Evolutionary conservation across 179 eudicot species (phyloP).

Genomic region (Gypsophila paniculata): DNA sequence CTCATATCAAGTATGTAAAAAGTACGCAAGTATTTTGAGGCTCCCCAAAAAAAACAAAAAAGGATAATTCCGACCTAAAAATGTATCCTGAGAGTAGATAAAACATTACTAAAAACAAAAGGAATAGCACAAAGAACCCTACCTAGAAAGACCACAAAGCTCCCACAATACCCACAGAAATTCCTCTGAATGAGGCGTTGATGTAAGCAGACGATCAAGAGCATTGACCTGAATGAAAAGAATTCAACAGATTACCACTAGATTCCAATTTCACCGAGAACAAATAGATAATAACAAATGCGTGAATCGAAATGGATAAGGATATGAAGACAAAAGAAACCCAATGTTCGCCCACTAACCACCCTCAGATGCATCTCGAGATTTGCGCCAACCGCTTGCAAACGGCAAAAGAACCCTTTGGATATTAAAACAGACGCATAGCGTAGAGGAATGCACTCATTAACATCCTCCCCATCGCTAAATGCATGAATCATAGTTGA

Average conservation of each 20-base stretch:
- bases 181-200: constrained; percentile 62
- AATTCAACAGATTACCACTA: constrained; percentile 12
- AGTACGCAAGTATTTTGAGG: neutral
- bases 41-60: neutral
- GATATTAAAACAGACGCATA: constrained; percentile 70
- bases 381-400: constrained; percentile 64
- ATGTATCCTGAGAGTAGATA: constrained; percentile 1
- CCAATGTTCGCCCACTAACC: constrained; percentile 43
- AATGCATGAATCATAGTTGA: constrained; percentile 62
- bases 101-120: neutral
- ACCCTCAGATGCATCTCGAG: constrained; percentile 84
- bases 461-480: constrained; percentile 47
- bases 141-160: constrained; percentile 91
- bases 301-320: constrained; percentile 10
- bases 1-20: neutral
- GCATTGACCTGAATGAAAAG: constrained; percentile 55
- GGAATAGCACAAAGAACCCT: constrained; percentile 19
- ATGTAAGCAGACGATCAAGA: constrained; percentile 63
- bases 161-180: constrained; percentile 88
- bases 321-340: neutral
- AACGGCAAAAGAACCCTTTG: constrained; percentile 70
- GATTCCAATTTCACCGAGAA: neutral
- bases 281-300: constrained; percentile 10
- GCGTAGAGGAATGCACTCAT: constrained; percentile 64
- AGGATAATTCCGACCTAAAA: too few species aligned